Percentiles rank a stretch among this genome's conserved stretches.
Evolutionary conservation across 805 yeast species (phyloP).

Genomic region (Pichia scutulata): DNA sequence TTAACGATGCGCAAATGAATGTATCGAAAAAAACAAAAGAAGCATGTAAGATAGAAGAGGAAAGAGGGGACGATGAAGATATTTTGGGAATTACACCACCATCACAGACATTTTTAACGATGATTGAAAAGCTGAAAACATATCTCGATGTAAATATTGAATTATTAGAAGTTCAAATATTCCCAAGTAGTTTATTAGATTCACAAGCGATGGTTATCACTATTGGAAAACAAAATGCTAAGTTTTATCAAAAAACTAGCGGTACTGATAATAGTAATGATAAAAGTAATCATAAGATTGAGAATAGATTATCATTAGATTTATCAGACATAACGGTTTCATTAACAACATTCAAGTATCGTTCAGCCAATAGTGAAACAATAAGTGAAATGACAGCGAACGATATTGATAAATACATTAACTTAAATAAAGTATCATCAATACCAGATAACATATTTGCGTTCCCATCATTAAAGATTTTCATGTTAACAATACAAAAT

Average conservation of each 20-base stretch:
- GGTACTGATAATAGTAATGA: background rate
- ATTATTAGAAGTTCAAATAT: conserved; percentile 51
- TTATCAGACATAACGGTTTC: conserved; percentile 61
- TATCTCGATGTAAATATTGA: conserved; percentile 58
- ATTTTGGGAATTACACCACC: background rate
- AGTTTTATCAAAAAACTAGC: conserved; percentile 35
- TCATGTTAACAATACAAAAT: conserved; percentile 69
- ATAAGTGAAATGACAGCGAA: conserved; percentile 24
- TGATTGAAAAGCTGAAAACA: conserved; percentile 48
- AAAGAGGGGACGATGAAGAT: background rate
- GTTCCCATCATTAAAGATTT: conserved; percentile 66
- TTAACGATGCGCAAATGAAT: conserved; percentile 45
- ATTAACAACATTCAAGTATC: conserved; percentile 49
- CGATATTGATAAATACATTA: conserved; percentile 46
- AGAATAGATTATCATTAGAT: conserved; percentile 52
- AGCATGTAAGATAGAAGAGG: too few species aligned
- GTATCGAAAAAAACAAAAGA: background rate
- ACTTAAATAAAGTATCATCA: conserved; percentile 44
- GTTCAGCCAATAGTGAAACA: conserved; percentile 38
- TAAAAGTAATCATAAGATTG: conserved; percentile 35
- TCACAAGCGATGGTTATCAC: conserved; percentile 61
- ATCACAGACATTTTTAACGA: conserved; percentile 18
- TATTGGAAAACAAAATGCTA: conserved; percentile 46
- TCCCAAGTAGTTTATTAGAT: conserved; percentile 78
- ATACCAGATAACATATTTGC: conserved; percentile 74